Base-by-base conservation (phyloP, 257 asterid genomes). In the Solanum stenotomum region DNA sequence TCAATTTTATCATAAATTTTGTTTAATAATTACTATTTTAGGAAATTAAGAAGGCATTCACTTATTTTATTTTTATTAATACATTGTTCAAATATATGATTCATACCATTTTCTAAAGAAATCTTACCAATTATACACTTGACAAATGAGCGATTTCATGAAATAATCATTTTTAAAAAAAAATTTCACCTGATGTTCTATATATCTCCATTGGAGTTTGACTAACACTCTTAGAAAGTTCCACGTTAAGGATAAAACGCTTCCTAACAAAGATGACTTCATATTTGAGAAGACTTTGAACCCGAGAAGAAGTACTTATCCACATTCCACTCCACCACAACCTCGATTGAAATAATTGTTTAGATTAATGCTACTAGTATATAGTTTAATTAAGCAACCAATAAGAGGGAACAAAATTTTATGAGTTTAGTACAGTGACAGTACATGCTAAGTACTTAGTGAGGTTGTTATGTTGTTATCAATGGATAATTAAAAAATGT, bases 161-260 rank as follows among this genome's bases (percentile, higher is more conserved):
- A 16, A 68, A 15, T 71, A 25, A 18, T 52, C 5, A 4, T 5
- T 52, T 18, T 52, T 16, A 4, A 6, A 5, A 38, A 38, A 37
- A 8, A 12, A 42, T 3, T 49, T 49, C 61, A 49, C 23, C 1
- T 16, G 23, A 49, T 52, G 1, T 52, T 52, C 3, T 52, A 16
- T 52, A 2, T 23, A 10, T 63, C 1, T 10, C 6, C 3, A 63
- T 63, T 63, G 27, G 0, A 61, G 15, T n/a, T 10, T 10, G 29
- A 63, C 6, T 63, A 63, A 63, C 31, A 10, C 29, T 9, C 0
- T 4, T 4, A 10, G 0, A 63, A 63, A 10, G 2, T 23, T 23
- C 3, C 0, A 4, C 1, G 2, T 22, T 4, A 1, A 9, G 1
- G 0, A 61, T 63, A 63, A 10, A 10, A 7, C 15, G 1, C 0